phyloP scores from a whole-genome alignment of 257 asterid genomes.

The Haberlea rhodopensis region DNA sequence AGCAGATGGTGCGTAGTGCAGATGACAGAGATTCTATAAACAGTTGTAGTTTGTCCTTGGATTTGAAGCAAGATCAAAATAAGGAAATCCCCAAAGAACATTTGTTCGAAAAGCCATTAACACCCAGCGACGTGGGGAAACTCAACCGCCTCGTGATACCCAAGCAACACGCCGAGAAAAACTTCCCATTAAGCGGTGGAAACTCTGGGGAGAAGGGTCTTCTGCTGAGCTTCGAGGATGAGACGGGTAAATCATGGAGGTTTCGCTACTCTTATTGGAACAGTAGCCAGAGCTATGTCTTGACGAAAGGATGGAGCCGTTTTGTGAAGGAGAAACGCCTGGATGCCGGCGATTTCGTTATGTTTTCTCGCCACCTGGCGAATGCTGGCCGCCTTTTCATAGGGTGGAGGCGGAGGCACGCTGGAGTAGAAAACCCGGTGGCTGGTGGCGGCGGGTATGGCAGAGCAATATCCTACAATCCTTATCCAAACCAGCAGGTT shows the following conservation, averaged over 20 bases:
- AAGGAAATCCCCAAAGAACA: slow-evolving; percentile 28
- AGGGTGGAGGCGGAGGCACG: slow-evolving; percentile 67
- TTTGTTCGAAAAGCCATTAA: slow-evolving; percentile 80
- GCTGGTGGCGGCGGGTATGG: slow-evolving; percentile 12
- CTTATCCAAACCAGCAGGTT: slow-evolving; percentile 38
- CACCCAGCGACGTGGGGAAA: slow-evolving; percentile 96
- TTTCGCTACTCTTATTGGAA: slow-evolving; percentile 92
- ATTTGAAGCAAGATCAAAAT: background rate
- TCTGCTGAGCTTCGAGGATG: slow-evolving; percentile 74
- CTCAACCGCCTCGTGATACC: slow-evolving; percentile 93
- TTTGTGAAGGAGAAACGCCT: slow-evolving; percentile 85
- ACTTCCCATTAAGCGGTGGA: slow-evolving; percentile 56
- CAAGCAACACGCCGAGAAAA: slow-evolving; percentile 87
- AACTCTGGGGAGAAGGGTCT: slow-evolving; percentile 59
- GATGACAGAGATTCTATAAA: background rate
- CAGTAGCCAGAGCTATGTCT: slow-evolving; percentile 91
- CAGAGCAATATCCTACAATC: slow-evolving; percentile 32
- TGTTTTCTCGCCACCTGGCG: slow-evolving; percentile 57
- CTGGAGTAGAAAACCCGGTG: slow-evolving; percentile 14
- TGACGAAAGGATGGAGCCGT: slow-evolving; percentile 96
- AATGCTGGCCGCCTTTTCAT: slow-evolving; percentile 66
- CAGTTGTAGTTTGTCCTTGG: background rate
- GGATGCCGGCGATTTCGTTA: slow-evolving; percentile 78
- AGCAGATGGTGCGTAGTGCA: too few relatives aligned
- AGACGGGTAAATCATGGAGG: slow-evolving; percentile 70